Conservation (phyloP, 2,329 filamentous ascomycete species). For the Parastagonospora nodorum region DNA sequence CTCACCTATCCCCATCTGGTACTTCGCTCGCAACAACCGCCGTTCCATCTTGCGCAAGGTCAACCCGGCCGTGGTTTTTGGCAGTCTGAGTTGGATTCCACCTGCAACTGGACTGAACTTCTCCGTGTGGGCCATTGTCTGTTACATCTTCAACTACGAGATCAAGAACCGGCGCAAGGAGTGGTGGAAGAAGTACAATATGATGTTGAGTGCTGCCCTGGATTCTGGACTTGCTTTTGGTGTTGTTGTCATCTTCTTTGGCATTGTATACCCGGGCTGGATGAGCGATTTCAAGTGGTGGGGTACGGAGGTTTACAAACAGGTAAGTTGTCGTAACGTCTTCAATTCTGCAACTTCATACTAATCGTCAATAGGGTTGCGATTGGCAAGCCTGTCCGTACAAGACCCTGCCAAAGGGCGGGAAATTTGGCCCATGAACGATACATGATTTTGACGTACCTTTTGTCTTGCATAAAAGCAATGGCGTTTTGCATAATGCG, state of each 20-base stretch:
- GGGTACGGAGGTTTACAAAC: slow-evolving; percentile 85
- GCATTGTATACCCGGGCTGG: slow-evolving; percentile 79
- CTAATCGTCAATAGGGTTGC: slow-evolving; percentile 60
- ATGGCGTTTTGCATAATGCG: not conserved
- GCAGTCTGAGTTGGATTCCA: slow-evolving; percentile 83
- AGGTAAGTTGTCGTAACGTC: slow-evolving; percentile 43
- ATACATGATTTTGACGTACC: not conserved
- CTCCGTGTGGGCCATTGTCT: slow-evolving; percentile 83
- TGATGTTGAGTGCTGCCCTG: slow-evolving; percentile 82
- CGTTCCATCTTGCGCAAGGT: slow-evolving; percentile 73
- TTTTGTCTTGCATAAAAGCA: slow-evolving; percentile 6
- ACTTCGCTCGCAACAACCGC: slow-evolving; percentile 63
- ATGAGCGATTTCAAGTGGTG: slow-evolving; percentile 80
- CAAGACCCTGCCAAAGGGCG: slow-evolving; percentile 56
- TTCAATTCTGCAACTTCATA: slow-evolving; percentile 2
- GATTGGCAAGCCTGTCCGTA: slow-evolving; percentile 84
- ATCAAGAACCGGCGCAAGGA: slow-evolving; percentile 70
- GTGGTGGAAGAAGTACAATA: slow-evolving; percentile 93
- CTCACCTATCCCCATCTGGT: slow-evolving; percentile 75
- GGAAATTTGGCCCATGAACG: slow-evolving; percentile 40
- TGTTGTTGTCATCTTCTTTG: slow-evolving; percentile 83
- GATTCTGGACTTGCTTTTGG: slow-evolving; percentile 84
- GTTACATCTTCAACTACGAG: slow-evolving; percentile 81
- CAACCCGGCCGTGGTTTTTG: slow-evolving; percentile 82
- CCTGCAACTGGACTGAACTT: slow-evolving; percentile 84